phyloP scores from a whole-genome alignment of 176 grass and related monocot genomes.

The Musa itinerans region DNA sequence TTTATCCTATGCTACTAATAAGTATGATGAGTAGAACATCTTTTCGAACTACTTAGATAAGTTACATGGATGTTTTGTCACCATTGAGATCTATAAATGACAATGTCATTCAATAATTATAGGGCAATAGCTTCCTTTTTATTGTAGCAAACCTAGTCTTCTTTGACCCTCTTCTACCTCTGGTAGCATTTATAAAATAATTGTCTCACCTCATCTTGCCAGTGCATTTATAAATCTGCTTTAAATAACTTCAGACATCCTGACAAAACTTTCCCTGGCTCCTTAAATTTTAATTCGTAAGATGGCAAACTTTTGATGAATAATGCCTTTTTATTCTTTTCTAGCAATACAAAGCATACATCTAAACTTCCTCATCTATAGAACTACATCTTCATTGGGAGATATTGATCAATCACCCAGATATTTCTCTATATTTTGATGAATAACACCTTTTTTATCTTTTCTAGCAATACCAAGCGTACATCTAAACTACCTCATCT shows the following conservation, averaged over 20 bases:
- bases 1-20: too few species aligned
- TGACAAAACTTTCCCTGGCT: neutral
- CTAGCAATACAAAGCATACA: neutral
- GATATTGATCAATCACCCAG: too few species aligned
- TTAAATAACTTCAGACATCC: neutral
- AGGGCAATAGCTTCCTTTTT: too few species aligned
- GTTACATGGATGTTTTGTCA: too few species aligned
- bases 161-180: neutral
- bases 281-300: neutral
- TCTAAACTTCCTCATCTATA: neutral
- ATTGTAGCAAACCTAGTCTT: neutral
- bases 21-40: too few species aligned
- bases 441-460: neutral
- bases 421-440: too few species aligned
- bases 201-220: neutral
- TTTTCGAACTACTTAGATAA: too few species aligned
- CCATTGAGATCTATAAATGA: too few species aligned
- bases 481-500: neutral
- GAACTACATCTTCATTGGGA: too few species aligned
- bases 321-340: neutral
- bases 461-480: neutral
- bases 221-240: neutral
- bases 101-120: too few species aligned
- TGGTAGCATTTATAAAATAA: neutral
- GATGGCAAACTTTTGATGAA: neutral